These are phyloP conservation scores for Fusarium continuum DNA, from an alignment of 2,329 filamentous ascomycete species.

Conservation along the genomic window DNA sequence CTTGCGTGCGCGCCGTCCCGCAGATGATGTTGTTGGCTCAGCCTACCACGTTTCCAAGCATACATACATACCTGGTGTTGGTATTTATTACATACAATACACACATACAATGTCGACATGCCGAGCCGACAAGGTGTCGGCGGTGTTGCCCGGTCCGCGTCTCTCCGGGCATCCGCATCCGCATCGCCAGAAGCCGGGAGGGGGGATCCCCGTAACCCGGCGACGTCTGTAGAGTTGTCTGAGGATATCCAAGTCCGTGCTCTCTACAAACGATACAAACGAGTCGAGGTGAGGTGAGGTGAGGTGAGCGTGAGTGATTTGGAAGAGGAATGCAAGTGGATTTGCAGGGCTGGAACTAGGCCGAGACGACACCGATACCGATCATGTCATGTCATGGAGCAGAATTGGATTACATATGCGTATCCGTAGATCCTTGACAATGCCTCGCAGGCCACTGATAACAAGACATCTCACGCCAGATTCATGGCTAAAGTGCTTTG, in stretches of 20 bases:
- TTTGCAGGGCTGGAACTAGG: constrained; percentile 1
- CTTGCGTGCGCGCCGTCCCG: constrained; percentile 24
- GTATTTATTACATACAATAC: not conserved
- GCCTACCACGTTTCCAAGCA: not conserved
- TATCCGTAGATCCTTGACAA: not conserved
- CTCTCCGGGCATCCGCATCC: constrained; percentile 27
- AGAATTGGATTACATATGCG: not conserved
- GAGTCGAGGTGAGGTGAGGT: not conserved
- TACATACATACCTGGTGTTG: too few species aligned
- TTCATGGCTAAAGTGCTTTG: constrained; percentile 13
- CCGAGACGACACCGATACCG: constrained; percentile 29
- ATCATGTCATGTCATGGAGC: constrained; percentile 16
- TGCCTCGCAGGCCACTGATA: not conserved
- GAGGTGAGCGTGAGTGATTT: not conserved
- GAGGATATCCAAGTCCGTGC: constrained; percentile 2
- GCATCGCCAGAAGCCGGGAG: constrained; percentile 37
- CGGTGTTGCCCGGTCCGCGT: constrained; percentile 19
- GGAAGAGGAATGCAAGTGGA: not conserved
- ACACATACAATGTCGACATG: not conserved
- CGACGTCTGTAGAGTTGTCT: constrained; percentile 1
- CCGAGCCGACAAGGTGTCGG: constrained; percentile 22
- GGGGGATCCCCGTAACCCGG: constrained; percentile 18
- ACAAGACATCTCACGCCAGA: constrained; percentile 18
- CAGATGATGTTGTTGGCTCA: not conserved
- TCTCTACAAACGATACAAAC: too few species aligned